phyloP scores from a whole-genome alignment of 164 flowering plant genomes.

The Aristolochia californica region DNA sequence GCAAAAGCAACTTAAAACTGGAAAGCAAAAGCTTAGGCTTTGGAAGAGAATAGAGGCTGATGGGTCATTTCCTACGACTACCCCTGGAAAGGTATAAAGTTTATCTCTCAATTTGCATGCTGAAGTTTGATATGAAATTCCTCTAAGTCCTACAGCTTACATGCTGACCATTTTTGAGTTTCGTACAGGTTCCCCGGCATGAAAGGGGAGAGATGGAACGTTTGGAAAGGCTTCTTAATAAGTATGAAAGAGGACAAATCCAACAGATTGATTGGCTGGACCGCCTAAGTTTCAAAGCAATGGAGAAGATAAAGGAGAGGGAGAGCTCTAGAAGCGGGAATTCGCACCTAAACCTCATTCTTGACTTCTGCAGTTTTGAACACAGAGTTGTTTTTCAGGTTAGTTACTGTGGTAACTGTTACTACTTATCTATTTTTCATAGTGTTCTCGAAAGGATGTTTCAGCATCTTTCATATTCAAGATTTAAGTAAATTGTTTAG shows the following conservation, averaged over 20 bases:
- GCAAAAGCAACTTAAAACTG: slow-evolving; percentile 92
- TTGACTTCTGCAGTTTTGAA: slow-evolving; percentile 91
- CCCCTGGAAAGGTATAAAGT: slow-evolving; percentile 84
- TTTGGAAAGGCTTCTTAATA: slow-evolving; percentile 78
- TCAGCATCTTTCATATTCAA: no score
- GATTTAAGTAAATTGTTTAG: no score
- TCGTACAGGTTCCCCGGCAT: slow-evolving; percentile 70
- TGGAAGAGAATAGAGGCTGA: slow-evolving; percentile 92
- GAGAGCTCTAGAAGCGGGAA: slow-evolving; percentile 63
- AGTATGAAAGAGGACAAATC: slow-evolving; percentile 94
- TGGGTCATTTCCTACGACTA: slow-evolving; percentile 74
- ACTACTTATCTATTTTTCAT: no score
- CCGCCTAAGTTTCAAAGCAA: slow-evolving; percentile 70
- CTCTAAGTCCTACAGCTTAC: neutral
- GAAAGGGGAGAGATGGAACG: slow-evolving; percentile 97
- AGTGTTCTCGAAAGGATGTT: no score
- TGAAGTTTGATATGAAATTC: neutral
- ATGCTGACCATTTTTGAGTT: neutral
- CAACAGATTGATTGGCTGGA: slow-evolving; percentile 94
- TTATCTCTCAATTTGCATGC: neutral
- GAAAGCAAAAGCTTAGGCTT: slow-evolving; percentile 91
- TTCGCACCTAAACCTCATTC: slow-evolving; percentile 56
- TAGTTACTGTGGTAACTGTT: slow-evolving; percentile 9
- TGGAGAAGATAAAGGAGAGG: slow-evolving; percentile 74
- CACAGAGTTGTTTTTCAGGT: slow-evolving; percentile 98